Percentiles rank a stretch among this genome's conserved stretches.
Evolutionary conservation across 441 rosid species (phyloP).

Genomic region (Pelargonium cotyledonis): DNA sequence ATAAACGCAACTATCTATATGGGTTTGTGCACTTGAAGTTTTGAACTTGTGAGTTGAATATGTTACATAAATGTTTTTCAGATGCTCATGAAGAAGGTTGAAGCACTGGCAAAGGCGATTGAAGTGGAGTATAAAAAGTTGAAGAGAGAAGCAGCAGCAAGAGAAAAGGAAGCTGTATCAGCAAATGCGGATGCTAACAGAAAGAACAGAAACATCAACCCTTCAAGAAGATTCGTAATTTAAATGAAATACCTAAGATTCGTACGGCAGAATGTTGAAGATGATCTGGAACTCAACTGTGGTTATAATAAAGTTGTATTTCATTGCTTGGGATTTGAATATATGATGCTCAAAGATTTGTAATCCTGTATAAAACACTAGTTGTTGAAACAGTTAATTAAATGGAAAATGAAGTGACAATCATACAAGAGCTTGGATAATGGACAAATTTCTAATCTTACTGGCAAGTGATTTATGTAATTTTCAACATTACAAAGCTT

Average conservation of each 20-base stretch:
- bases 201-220: slow-evolving; percentile 30
- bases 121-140: slow-evolving; percentile 68
- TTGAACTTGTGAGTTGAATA: background rate
- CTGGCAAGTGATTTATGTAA: too few relatives aligned
- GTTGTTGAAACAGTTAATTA: too few relatives aligned
- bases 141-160: slow-evolving; percentile 65
- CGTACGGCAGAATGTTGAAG: slow-evolving; percentile 15
- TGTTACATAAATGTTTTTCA: slow-evolving; percentile 19
- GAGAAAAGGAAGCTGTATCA: slow-evolving; percentile 49
- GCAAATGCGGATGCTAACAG: slow-evolving; percentile 34
- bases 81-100: slow-evolving; percentile 73
- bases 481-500: too few relatives aligned
- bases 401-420: too few relatives aligned
- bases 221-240: slow-evolving; percentile 38
- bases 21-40: background rate
- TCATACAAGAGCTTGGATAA: too few relatives aligned
- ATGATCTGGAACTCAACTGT: background rate
- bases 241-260: slow-evolving; percentile 10
- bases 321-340: slow-evolving; percentile 24
- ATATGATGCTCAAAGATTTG: slow-evolving; percentile 19
- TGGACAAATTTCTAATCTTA: too few relatives aligned
- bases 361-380: slow-evolving; percentile 2
- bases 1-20: background rate
- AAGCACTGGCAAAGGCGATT: slow-evolving; percentile 56
- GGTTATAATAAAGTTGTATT: background rate